A percentile compares a stretch with the other conserved stretches of the same genome.
Conservation (phyloP, 805 yeast species). For the Priceomyces carsonii region DNA sequence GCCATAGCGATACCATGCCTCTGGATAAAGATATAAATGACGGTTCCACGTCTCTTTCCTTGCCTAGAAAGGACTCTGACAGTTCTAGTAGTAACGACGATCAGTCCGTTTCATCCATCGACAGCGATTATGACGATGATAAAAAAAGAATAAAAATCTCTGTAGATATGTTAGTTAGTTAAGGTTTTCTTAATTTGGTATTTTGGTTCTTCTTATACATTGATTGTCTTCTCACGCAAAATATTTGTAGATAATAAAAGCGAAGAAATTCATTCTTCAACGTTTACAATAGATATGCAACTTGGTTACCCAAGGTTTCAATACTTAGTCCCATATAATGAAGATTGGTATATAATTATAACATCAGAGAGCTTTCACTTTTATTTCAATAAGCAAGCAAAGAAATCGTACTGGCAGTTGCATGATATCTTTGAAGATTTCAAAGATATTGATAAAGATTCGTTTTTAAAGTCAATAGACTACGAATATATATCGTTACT, state of each 20-base stretch:
- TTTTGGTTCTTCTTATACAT: no score
- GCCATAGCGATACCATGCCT: constrained; percentile 13
- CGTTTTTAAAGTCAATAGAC: constrained; percentile 22
- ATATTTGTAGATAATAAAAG: background rate
- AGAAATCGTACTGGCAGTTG: constrained; percentile 35
- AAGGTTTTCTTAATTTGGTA: constrained; percentile 1
- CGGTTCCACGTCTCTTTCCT: constrained; percentile 2
- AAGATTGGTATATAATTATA: constrained; percentile 30
- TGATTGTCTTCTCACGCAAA: no score
- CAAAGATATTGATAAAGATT: constrained; percentile 22
- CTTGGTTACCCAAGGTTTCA: constrained; percentile 17
- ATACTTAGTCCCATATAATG: constrained; percentile 18
- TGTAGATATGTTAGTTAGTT: constrained; percentile 45
- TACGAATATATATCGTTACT: constrained; percentile 30
- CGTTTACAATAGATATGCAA: background rate
- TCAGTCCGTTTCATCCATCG: constrained; percentile 1
- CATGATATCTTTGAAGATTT: constrained; percentile 18
- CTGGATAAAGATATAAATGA: constrained; percentile 1
- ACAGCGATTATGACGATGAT: constrained; percentile 22
- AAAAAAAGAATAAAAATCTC: constrained; percentile 38
- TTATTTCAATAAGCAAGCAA: constrained; percentile 24
- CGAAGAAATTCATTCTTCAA: constrained; percentile 2
- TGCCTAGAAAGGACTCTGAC: constrained; percentile 1
- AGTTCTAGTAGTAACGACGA: background rate
- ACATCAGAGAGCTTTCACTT: constrained; percentile 29